phyloP scores from a whole-genome alignment of 805 yeast species.

The Kodamaea restingae region DNA sequence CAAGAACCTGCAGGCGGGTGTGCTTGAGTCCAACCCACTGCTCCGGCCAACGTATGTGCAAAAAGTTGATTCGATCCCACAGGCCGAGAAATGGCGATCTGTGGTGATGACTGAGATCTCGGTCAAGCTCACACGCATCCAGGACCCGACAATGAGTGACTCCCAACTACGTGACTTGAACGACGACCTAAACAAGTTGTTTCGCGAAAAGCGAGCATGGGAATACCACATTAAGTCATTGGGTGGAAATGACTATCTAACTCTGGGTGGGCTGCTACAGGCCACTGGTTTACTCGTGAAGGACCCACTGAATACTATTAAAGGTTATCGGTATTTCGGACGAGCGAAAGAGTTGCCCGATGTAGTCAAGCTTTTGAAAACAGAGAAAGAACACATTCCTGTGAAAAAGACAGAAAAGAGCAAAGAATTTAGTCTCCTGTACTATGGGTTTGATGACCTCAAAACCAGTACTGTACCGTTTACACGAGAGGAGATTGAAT shows the following conservation, averaged over 20 bases:
- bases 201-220: conserved; percentile 72
- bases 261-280: conserved; percentile 20
- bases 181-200: conserved; percentile 63
- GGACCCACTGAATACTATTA: conserved; percentile 11
- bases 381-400: conserved; percentile 13
- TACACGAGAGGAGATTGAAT: conserved; percentile 3
- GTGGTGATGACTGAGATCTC: conserved; percentile 63
- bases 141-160: conserved; percentile 55
- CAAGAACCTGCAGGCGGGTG: conserved; percentile 56
- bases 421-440: conserved; percentile 6
- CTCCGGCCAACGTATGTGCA: conserved; percentile 60
- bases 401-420: conserved; percentile 21
- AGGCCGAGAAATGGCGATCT: conserved; percentile 68
- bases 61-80: conserved; percentile 50
- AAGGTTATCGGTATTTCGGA: conserved; percentile 75
- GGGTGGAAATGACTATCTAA: conserved; percentile 69
- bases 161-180: conserved; percentile 66
- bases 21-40: conserved; percentile 50
- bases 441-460: conserved; percentile 6
- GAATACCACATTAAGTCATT: conserved; percentile 65
- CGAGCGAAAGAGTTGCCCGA: conserved; percentile 79
- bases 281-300: conserved; percentile 10
- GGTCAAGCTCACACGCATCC: conserved; percentile 54
- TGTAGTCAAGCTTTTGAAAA: conserved; percentile 36
- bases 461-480: conserved; percentile 1